phyloP scores from a whole-genome alignment of 2,329 filamentous ascomycete species.

The Fusarium tricinctum region DNA sequence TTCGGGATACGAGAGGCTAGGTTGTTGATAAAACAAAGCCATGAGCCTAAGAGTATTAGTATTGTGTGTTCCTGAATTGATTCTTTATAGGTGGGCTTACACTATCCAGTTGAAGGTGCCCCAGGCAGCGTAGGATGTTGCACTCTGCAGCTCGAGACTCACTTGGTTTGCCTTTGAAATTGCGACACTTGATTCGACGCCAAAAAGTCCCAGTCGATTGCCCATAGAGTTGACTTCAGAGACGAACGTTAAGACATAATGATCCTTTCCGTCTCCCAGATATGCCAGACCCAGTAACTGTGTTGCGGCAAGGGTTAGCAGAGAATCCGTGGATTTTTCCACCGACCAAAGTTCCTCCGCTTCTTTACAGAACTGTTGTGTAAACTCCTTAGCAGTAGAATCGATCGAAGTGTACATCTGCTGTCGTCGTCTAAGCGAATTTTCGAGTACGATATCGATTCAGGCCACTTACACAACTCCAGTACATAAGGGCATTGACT shows the following conservation, averaged over 20 bases:
- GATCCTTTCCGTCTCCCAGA: conserved; percentile 55
- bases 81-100: conserved; percentile 46
- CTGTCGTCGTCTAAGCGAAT: conserved; percentile 13
- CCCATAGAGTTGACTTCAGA: conserved; percentile 51
- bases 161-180: conserved; percentile 27
- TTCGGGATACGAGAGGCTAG: conserved; percentile 46
- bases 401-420: conserved; percentile 31
- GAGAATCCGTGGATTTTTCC: conserved; percentile 25
- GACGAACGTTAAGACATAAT: conserved; percentile 52
- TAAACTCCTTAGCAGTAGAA: background rate
- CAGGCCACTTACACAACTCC: conserved; percentile 30
- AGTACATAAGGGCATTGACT: conserved; percentile 27
- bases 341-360: conserved; percentile 25
- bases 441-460: background rate
- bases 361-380: conserved; percentile 22
- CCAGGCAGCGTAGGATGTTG: conserved; percentile 49
- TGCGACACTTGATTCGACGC: conserved; percentile 14
- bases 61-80: background rate
- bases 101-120: conserved; percentile 57
- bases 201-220: conserved; percentile 51
- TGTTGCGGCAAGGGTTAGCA: conserved; percentile 51
- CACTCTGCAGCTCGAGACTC: conserved; percentile 17
- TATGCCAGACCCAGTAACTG: conserved; percentile 54
- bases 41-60: conserved; percentile 26
- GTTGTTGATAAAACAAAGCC: conserved; percentile 42